Conservation (phyloP, 2,329 filamentous ascomycete genomes). For the Pezizomycotina sp. region DNA sequence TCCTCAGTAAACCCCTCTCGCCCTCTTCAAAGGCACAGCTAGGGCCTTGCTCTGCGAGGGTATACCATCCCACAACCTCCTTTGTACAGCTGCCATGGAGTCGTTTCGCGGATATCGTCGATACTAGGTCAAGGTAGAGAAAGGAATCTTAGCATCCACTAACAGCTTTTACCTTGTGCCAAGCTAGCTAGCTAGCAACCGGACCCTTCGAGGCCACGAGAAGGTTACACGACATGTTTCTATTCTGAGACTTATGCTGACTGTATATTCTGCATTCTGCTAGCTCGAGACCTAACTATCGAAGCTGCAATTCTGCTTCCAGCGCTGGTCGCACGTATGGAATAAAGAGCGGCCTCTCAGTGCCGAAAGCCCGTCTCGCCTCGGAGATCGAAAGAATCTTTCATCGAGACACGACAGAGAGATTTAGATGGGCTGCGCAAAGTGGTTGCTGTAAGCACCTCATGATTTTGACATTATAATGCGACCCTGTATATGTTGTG, state of each 20-base stretch:
- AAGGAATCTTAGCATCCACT: constrained; percentile 1
- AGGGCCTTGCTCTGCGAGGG: no score
- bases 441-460: constrained; percentile 55
- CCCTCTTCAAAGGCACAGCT: no score
- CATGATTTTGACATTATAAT: not conserved
- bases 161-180: constrained; percentile 4
- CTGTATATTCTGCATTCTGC: constrained; percentile 3
- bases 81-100: no score
- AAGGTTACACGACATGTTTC: constrained; percentile 2
- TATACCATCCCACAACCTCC: no score
- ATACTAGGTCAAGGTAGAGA: constrained; percentile 79
- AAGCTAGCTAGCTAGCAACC: constrained; percentile 1
- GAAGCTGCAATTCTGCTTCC: constrained; percentile 81
- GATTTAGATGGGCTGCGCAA: constrained; percentile 79
- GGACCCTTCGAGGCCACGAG: not conserved
- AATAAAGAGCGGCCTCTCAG: constrained; percentile 32
- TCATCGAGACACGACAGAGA: constrained; percentile 89
- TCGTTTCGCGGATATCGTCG: constrained; percentile 86
- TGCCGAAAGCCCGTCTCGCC: constrained; percentile 51
- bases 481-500: not conserved
- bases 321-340: constrained; percentile 35
- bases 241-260: constrained; percentile 12
- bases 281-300: constrained; percentile 90
- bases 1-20: no score
- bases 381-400: constrained; percentile 82